Percentiles rank a stretch among this genome's conserved stretches.
phyloP scores from a whole-genome alignment of 148 eudicot species.

The Rhododendron kiyosumense region DNA sequence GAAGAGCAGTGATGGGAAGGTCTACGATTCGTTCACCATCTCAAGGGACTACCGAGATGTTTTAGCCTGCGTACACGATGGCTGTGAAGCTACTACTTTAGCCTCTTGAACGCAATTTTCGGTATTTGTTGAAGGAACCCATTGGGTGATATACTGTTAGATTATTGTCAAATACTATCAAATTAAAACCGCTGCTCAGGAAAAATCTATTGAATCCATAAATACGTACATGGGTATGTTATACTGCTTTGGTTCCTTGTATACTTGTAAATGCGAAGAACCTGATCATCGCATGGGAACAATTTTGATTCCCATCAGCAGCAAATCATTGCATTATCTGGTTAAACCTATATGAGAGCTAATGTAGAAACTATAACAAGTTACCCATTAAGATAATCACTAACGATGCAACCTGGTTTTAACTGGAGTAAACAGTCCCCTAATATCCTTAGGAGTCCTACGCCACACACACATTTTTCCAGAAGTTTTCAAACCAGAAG shows the following conservation, averaged over 20 bases:
- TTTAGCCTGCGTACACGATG: slow-evolving; percentile 62
- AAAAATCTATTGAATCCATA: background rate
- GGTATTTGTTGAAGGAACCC: background rate
- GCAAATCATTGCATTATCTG: background rate
- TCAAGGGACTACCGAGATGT: slow-evolving; percentile 79
- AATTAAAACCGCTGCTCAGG: background rate
- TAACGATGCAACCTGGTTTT: background rate
- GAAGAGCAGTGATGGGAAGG: slow-evolving; percentile 78
- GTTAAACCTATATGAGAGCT: background rate
- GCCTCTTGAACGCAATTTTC: slow-evolving; percentile 27
- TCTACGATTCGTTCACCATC: slow-evolving; percentile 77
- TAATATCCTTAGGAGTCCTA: background rate
- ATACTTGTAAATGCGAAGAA: background rate
- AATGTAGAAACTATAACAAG: background rate
- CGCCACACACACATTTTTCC: background rate
- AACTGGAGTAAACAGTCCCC: background rate
- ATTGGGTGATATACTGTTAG: too few relatives aligned
- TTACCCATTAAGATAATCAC: background rate
- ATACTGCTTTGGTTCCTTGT: background rate
- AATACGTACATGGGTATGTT: background rate
- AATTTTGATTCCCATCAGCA: background rate
- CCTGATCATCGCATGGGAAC: background rate
- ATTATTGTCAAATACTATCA: too few relatives aligned
- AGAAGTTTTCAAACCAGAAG: background rate
- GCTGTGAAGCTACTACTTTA: slow-evolving; percentile 54